phyloP scores from a whole-genome alignment of 306 rosid genomes.

The Vigna radiata region DNA sequence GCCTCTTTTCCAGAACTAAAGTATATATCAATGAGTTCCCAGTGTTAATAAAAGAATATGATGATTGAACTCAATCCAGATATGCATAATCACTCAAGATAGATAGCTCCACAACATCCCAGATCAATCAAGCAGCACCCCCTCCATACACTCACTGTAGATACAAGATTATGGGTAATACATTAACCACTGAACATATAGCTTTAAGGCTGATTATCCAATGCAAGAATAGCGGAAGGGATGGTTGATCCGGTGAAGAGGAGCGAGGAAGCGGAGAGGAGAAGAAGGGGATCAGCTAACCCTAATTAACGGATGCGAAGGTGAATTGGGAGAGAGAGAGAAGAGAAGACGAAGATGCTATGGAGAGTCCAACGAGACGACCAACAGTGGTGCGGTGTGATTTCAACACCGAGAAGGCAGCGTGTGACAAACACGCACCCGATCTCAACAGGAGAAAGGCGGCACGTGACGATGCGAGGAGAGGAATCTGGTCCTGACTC shows the following conservation, averaged over 20 bases:
- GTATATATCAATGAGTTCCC: constrained; percentile 39
- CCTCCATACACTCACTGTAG: constrained; percentile 27
- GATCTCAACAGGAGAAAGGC: too few relatives aligned
- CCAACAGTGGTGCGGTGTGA: too few relatives aligned
- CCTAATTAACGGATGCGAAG: constrained; percentile 55
- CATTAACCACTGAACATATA: constrained; percentile 34
- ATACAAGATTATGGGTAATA: constrained; percentile 15
- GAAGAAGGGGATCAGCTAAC: constrained; percentile 49
- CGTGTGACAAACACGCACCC: too few relatives aligned
- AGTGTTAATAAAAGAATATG: constrained; percentile 45
- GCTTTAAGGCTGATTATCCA: constrained; percentile 35
- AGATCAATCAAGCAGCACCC: constrained; percentile 39
- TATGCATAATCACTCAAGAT: constrained; percentile 35
- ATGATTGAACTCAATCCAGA: constrained; percentile 47
- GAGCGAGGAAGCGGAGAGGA: constrained; percentile 16
- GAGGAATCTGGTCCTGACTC: too few relatives aligned
- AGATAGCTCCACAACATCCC: constrained; percentile 37
- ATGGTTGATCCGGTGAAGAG: constrained; percentile 64
- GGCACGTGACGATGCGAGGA: too few relatives aligned
- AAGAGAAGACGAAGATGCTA: too few relatives aligned
- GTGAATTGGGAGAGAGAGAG: neutral
- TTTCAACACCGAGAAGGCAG: too few relatives aligned
- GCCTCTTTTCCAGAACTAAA: constrained; percentile 57
- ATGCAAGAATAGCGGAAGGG: constrained; percentile 51
- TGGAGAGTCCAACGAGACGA: neutral